Evolutionary conservation across 2,329 filamentous ascomycete genomes (phyloP).

Genomic region (Amauroascus niger): DNA sequence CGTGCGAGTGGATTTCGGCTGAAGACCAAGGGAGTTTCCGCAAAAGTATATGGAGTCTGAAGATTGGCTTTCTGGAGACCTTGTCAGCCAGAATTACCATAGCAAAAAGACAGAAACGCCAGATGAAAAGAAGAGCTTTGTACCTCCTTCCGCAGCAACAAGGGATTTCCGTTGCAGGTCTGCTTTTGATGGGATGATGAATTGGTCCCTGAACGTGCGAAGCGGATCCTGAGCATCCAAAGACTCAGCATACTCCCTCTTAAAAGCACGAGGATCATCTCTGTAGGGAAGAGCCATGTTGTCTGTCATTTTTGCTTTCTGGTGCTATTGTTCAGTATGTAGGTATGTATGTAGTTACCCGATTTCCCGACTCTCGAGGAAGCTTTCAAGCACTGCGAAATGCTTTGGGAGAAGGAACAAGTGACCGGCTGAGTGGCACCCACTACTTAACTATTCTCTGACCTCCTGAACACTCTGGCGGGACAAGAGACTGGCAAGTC

Average conservation of each 20-base stretch:
- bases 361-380: not conserved
- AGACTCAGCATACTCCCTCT: conserved; percentile 34
- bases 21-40: conserved; percentile 79
- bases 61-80: not conserved
- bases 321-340: not conserved
- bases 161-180: conserved; percentile 59
- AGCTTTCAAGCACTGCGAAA: not conserved
- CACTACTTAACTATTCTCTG: not conserved
- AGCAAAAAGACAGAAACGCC: not conserved
- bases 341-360: no score
- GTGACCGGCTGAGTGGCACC: not conserved
- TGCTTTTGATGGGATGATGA: conserved; percentile 63
- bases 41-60: conserved; percentile 65
- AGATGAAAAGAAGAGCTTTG: not conserved
- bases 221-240: conserved; percentile 56
- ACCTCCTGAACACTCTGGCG: not conserved
- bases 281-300: not conserved
- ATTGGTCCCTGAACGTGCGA: conserved; percentile 55
- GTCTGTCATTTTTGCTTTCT: not conserved
- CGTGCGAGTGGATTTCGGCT: conserved; percentile 58
- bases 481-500: not conserved
- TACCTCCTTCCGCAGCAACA: conserved; percentile 27
- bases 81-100: not conserved
- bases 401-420: not conserved
- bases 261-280: conserved; percentile 20